phyloP scores from a whole-genome alignment of 768 basidiomycete genomes.

The Tubosaeta brunneosetosa region DNA sequence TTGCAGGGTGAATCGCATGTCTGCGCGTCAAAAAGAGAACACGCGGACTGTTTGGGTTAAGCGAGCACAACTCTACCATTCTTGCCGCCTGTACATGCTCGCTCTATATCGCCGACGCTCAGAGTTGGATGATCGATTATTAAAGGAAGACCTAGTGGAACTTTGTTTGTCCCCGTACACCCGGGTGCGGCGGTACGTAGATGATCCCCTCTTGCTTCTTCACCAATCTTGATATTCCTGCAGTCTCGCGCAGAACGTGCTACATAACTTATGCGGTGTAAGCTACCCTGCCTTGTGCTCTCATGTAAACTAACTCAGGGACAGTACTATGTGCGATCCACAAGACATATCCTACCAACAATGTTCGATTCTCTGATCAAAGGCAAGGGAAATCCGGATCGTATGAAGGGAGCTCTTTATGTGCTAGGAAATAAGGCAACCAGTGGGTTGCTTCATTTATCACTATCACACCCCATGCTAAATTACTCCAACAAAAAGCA shows the following conservation, averaged over 20 bases:
- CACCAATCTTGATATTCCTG: constrained; percentile 1
- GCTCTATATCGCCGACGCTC: constrained; percentile 70
- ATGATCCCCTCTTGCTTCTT: not conserved
- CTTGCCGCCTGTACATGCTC: constrained; percentile 71
- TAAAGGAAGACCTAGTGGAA: constrained; percentile 60
- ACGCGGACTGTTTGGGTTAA: constrained; percentile 71
- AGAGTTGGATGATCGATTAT: constrained; percentile 64
- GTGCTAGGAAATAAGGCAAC: constrained; percentile 69
- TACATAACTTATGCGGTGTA: constrained; percentile 63
- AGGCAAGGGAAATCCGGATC: constrained; percentile 83
- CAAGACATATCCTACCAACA: constrained; percentile 55
- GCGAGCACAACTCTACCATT: constrained; percentile 75
- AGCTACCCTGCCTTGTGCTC: constrained; percentile 21
- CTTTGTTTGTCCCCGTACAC: constrained; percentile 79
- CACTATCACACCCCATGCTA: not conserved
- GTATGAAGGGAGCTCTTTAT: constrained; percentile 93
- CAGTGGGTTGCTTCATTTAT: constrained; percentile 36
- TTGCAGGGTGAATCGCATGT: constrained; percentile 58
- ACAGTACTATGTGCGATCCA: constrained; percentile 70
- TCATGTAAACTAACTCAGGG: constrained; percentile 8
- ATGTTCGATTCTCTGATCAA: constrained; percentile 59
- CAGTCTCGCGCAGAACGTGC: constrained; percentile 65
- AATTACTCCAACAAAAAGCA: constrained; percentile 35
- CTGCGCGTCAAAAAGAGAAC: constrained; percentile 69
- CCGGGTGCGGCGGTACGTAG: constrained; percentile 61